Conservation (phyloP, 495 filamentous ascomycete species). For the Elaphomyces granulatus region DNA sequence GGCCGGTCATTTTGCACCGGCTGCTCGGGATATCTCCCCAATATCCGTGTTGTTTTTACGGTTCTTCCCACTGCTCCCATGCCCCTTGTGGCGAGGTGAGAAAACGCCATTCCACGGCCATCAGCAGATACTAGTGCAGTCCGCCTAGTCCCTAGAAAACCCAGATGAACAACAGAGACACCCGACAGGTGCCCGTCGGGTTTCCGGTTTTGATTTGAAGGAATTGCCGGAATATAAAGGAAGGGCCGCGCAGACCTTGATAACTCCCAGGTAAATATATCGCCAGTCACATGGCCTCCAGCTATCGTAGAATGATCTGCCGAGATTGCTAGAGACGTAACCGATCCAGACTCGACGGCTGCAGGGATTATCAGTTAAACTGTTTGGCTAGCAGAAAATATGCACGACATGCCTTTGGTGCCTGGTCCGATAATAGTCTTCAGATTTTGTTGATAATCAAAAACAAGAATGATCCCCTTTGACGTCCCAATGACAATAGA, state of each 20-base stretch:
- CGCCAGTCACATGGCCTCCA: slow-evolving; percentile 74
- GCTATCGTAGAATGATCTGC: slow-evolving; percentile 88
- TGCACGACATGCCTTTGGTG: slow-evolving; percentile 56
- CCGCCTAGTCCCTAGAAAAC: slow-evolving; percentile 88
- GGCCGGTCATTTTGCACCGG: slow-evolving; percentile 41
- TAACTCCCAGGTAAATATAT: slow-evolving; percentile 96
- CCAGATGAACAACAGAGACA: slow-evolving; percentile 68
- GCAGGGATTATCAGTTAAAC: background rate
- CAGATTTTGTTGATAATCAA: slow-evolving; percentile 92
- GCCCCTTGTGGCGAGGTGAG: slow-evolving; percentile 84
- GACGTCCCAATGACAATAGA: slow-evolving; percentile 84
- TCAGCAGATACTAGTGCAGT: slow-evolving; percentile 97
- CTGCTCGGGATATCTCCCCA: slow-evolving; percentile 74
- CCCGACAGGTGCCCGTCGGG: slow-evolving; percentile 72
- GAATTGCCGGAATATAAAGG: slow-evolving; percentile 68
- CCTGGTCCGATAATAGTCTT: slow-evolving; percentile 89
- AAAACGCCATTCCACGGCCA: slow-evolving; percentile 93
- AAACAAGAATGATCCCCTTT: slow-evolving; percentile 85
- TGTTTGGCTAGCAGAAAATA: slow-evolving; percentile 1
- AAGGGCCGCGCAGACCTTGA: slow-evolving; percentile 69
- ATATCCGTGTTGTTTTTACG: slow-evolving; percentile 77
- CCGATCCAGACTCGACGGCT: slow-evolving; percentile 82
- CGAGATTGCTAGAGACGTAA: slow-evolving; percentile 79
- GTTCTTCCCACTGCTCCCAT: slow-evolving; percentile 72
- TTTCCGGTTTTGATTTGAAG: slow-evolving; percentile 46